Base-by-base conservation (phyloP, 208 protist genomes). In the Trypanosomatidae sp. region DNA sequence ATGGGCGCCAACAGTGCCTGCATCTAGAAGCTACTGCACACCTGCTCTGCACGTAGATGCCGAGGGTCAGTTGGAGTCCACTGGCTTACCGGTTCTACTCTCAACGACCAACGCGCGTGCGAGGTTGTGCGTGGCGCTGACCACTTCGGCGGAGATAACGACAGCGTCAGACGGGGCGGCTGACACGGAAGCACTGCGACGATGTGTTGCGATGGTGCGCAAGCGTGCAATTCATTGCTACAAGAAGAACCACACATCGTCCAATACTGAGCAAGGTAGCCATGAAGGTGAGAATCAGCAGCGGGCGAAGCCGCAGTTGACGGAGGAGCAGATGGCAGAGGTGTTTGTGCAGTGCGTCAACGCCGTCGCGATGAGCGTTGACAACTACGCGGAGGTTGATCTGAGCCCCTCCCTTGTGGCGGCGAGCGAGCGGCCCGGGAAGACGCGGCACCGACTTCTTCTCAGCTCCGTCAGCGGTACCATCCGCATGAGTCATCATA, bases 361-460 rank as follows among this genome's bases (percentile, higher is more conserved):
- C 46, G 66, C 77, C 6, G 77, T 86, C 19, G 83, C 79, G 41
- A 91, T 91, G 84, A 65, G 65, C 30, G 53, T 91, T 28, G 83
- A 86, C 60, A 88, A 91, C 73, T 94, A 91, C 74, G 74, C 81
- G 4, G 87, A 91, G 65, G 70, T 94, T 25, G 89, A 94, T 69
- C 73, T 94, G 9, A 81, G 80, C 9, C 41, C 87, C 0, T 91
- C 89, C 25, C 50, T 88, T 13, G 53, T 62, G n/a, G 74, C 83
- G 43, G 75, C 77, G 39, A 77, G 75, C 69, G 86, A 81, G 41
- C 73, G 53, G 10, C 81, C 46, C 9, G 77, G 77, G n/a, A 33
- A 74, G 36, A 50, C 53, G 33, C 79, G 85, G 3, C 81, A 81
- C 55, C 76, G 81, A n/a, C 72, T 77, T 36, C 74, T 91, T 17